These are phyloP conservation scores for Botrytis pseudocinerea DNA, from an alignment of 2,329 filamentous ascomycete genomes.

Conservation along the genomic window DNA sequence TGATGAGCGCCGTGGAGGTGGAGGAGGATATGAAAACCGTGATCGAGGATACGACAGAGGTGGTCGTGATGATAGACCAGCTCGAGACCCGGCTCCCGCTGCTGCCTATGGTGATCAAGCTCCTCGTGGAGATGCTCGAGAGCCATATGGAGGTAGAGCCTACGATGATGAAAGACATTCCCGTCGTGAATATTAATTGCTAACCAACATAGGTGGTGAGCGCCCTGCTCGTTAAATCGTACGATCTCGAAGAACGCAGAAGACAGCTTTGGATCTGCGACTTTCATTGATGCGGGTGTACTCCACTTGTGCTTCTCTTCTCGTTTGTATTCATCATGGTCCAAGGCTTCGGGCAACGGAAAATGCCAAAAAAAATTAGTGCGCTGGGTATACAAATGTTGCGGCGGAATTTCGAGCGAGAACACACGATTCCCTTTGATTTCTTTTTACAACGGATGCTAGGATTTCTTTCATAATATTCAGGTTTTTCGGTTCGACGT, in stretches of 20 bases:
- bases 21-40: slow-evolving; percentile 49
- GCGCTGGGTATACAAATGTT: slow-evolving; percentile 33
- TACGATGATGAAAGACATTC: slow-evolving; percentile 41
- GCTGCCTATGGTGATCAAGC: slow-evolving; percentile 47
- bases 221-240: slow-evolving; percentile 43
- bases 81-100: slow-evolving; percentile 45
- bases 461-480: slow-evolving; percentile 40
- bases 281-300: slow-evolving; percentile 43
- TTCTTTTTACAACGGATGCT: slow-evolving; percentile 37
- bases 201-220: slow-evolving; percentile 42
- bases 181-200: slow-evolving; percentile 42
- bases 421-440: slow-evolving; percentile 34
- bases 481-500: slow-evolving; percentile 40
- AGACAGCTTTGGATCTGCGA: slow-evolving; percentile 41
- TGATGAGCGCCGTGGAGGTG: slow-evolving; percentile 50
- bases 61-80: slow-evolving; percentile 52
- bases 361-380: slow-evolving; percentile 36
- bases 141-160: slow-evolving; percentile 47
- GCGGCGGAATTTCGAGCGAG: slow-evolving; percentile 37
- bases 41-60: slow-evolving; percentile 46
- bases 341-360: slow-evolving; percentile 42
- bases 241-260: slow-evolving; percentile 40
- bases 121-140: slow-evolving; percentile 46
- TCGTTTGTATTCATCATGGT: slow-evolving; percentile 41
- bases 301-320: slow-evolving; percentile 39